Conservation (phyloP, 495 filamentous ascomycete species). For the Hyaloscypha bicolor region DNA sequence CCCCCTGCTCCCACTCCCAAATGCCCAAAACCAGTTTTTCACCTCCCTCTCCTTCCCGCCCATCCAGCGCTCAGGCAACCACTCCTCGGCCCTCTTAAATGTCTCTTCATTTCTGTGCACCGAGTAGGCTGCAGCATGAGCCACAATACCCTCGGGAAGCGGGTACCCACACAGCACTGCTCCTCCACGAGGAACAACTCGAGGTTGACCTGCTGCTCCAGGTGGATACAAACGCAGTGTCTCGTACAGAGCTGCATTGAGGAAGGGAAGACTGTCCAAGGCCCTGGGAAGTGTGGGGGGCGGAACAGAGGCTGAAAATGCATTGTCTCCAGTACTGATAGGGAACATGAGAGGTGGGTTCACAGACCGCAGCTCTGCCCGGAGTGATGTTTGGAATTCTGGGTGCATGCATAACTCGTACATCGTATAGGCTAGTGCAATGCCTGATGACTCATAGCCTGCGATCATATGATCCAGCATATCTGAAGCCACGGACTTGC, state of each 20-base stretch:
- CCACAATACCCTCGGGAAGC: conserved; percentile 61
- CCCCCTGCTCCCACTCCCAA: conserved; percentile 80
- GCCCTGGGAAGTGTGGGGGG: conserved; percentile 16
- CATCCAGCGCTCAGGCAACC: conserved; percentile 66
- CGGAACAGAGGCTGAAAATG: conserved; percentile 44
- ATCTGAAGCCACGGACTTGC: conserved; percentile 56
- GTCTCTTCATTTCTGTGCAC: conserved; percentile 65
- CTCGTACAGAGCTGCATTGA: conserved; percentile 74
- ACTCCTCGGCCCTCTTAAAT: conserved; percentile 60
- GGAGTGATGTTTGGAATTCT: conserved; percentile 58
- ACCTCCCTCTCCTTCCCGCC: conserved; percentile 17
- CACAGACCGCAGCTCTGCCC: conserved; percentile 60
- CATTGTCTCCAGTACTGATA: not conserved
- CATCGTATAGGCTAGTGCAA: conserved; percentile 69
- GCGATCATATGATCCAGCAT: conserved; percentile 74
- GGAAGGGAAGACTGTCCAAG: conserved; percentile 65
- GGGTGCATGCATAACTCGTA: conserved; percentile 64
- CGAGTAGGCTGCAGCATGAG: conserved; percentile 46
- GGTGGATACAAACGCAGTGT: conserved; percentile 74
- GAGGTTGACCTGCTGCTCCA: conserved; percentile 72
- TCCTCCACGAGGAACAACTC: conserved; percentile 58
- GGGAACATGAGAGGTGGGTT: conserved; percentile 13
- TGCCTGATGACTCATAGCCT: conserved; percentile 76
- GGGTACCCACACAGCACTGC: conserved; percentile 59
- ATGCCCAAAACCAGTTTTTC: conserved; percentile 75